Base-by-base conservation (phyloP, 2,329 filamentous ascomycete genomes). In the Knoxdaviesia capensis region DNA sequence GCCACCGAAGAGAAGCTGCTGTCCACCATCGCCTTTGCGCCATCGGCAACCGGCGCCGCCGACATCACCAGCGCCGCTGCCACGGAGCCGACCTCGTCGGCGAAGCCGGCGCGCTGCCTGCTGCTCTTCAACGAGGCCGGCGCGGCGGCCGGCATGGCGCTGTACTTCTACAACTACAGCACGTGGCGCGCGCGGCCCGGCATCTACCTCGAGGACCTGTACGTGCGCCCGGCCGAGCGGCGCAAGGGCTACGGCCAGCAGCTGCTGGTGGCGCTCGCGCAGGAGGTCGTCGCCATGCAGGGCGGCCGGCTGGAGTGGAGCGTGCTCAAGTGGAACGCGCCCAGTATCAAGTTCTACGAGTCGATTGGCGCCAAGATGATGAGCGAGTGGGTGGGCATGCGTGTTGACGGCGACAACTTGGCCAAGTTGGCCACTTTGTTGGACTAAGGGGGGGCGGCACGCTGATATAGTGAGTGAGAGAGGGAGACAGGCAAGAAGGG, bases 101-200 rank as follows among this genome's bases (percentile, higher is more conserved):
- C 58, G 5, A 64, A 63, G n/a, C 83, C 79, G 31, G 81, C 86
- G 11, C 80, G 84, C 46, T 88, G 83, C 40, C 66, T 92, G 33
- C 60, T 92, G 7, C 60, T 88, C 43, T 66, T 67, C 49, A 60
- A 68, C 28, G 59, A 65, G 7, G 58, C 62, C 5, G 58, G 63
- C 7, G 54, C 61, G 35, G 57, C 57, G 1, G 81, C 74, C 0
- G 85, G 80, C 39, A 84, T 94, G 71, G 86, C 86, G 1, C 61
- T 94, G 36, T 94, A 86, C 63, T 96, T 93, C 59, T 86, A 88
- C 67, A 96, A 88, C 61, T 96, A 94, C 62, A 85, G 78, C 54
- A 94, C 88, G 1, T 96, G 90, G 90, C 74, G 81, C 6, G 74
- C 81, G n/a, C 73, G 72, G 38, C 75, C 87, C 0, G 88, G 88